Conservation (phyloP, 352 stramenopile species). For the Globisporangium canariense region DNA sequence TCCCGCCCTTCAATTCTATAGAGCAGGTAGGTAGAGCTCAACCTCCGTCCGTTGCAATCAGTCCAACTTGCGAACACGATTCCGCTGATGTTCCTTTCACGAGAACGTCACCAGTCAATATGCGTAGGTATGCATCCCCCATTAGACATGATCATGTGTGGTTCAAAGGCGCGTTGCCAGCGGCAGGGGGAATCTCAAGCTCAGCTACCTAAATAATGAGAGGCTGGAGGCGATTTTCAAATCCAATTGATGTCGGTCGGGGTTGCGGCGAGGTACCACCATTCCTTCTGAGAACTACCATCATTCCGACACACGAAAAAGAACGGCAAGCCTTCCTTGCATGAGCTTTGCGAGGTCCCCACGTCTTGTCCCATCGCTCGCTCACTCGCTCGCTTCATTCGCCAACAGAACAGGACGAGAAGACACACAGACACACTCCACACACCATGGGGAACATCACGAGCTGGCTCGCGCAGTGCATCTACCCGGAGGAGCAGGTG, state of each 20-base stretch:
- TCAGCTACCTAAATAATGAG: too few species aligned
- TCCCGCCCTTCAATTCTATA: too few species aligned
- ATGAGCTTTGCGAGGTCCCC: background rate
- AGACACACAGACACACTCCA: background rate
- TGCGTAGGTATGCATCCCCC: too few species aligned
- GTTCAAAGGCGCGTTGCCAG: too few species aligned
- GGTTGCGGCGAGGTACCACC: background rate
- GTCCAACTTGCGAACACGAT: too few species aligned
- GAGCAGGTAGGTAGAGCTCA: too few species aligned
- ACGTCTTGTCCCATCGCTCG: background rate
- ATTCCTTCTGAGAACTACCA: slow-evolving; percentile 1
- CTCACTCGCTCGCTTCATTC: background rate
- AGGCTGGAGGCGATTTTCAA: background rate
- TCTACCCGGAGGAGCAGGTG: slow-evolving; percentile 53
- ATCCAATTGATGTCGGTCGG: background rate
- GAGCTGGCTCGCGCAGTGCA: slow-evolving; percentile 52
- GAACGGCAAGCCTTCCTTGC: background rate
- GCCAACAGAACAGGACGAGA: slow-evolving; percentile 2
- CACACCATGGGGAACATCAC: slow-evolving; percentile 36
- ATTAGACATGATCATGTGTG: too few species aligned
- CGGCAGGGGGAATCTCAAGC: too few species aligned
- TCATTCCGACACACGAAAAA: background rate
- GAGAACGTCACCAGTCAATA: too few species aligned
- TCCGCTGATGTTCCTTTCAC: too few species aligned
- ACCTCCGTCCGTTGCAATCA: too few species aligned